phyloP scores from a whole-genome alignment of 2,329 filamentous ascomycete genomes.

The Colletotrichum gloeosporioides region DNA sequence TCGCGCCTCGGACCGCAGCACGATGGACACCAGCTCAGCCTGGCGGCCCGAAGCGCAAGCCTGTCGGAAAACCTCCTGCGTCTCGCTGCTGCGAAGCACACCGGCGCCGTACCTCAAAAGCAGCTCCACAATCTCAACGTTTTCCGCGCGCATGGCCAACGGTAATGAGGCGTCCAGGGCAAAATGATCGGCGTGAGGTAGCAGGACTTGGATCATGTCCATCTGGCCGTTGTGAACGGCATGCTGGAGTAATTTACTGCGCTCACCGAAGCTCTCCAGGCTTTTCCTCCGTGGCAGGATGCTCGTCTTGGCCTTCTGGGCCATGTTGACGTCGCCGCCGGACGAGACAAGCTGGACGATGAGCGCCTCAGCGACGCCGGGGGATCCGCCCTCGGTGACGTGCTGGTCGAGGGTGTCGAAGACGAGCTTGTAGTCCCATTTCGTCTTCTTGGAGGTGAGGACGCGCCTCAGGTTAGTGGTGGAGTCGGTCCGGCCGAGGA shows the following conservation, averaged over 20 bases:
- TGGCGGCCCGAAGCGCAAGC: constrained; percentile 52
- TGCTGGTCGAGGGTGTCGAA: constrained; percentile 56
- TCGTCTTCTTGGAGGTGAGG: constrained; percentile 54
- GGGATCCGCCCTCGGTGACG: constrained; percentile 52
- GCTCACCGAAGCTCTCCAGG: constrained; percentile 52
- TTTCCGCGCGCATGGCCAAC: constrained; percentile 50
- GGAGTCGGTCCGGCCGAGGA: constrained; percentile 33
- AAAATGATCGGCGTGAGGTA: constrained; percentile 56
- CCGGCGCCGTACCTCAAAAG: constrained; percentile 56
- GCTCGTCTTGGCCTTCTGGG: constrained; percentile 51
- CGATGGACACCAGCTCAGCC: constrained; percentile 49
- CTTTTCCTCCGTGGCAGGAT: constrained; percentile 56
- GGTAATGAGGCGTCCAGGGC: constrained; percentile 57
- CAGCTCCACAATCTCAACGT: constrained; percentile 48
- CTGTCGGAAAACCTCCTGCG: constrained; percentile 58
- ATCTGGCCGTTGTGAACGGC: constrained; percentile 55
- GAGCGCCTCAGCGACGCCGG: constrained; percentile 62
- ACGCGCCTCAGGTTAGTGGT: constrained; percentile 39
- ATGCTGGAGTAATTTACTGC: constrained; percentile 54
- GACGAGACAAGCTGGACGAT: constrained; percentile 53
- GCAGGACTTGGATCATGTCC: constrained; percentile 59
- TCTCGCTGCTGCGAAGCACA: constrained; percentile 41
- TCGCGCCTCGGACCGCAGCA: constrained; percentile 55
- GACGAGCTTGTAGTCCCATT: constrained; percentile 58
- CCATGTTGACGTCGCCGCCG: constrained; percentile 56